These are phyloP conservation scores for Groenewaldozyma sp. DNA, from an alignment of 1,139 yeast species.

Conservation along the genomic window DNA sequence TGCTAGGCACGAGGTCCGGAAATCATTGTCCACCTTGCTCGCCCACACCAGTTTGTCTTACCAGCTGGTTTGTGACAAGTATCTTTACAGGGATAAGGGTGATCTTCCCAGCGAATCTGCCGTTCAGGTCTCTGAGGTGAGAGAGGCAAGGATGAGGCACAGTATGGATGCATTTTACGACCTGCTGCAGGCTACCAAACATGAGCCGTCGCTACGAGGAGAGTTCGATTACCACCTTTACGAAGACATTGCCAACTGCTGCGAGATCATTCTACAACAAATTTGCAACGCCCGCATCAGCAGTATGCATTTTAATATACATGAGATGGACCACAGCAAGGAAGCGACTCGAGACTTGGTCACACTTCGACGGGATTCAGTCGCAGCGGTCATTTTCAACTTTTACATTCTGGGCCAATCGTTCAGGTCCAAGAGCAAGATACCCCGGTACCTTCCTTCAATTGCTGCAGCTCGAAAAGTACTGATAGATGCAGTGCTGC, in stretches of 20 bases:
- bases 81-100: constrained; percentile 38
- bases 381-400: constrained; percentile 37
- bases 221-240: constrained; percentile 22
- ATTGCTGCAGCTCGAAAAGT: constrained; percentile 36
- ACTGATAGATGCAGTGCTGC: constrained; percentile 28
- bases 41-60: constrained; percentile 39
- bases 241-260: constrained; percentile 29
- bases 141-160: constrained; percentile 42
- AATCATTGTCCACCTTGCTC: constrained; percentile 33
- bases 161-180: constrained; percentile 34
- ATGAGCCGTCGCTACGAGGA: constrained; percentile 31
- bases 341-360: constrained; percentile 32
- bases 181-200: constrained; percentile 31
- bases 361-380: constrained; percentile 39
- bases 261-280: constrained; percentile 35
- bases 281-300: constrained; percentile 41
- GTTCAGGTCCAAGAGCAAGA: constrained; percentile 30
- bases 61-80: constrained; percentile 40
- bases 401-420: constrained; percentile 37
- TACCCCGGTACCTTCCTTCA: constrained; percentile 40
- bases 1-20: constrained; percentile 36
- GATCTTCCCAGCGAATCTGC: constrained; percentile 40
- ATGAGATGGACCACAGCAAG: constrained; percentile 34
- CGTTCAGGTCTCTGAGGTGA: constrained; percentile 35
- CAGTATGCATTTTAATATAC: constrained; percentile 38